Evolutionary conservation across 176 grass and related monocot genomes (phyloP), one percentile per base, ranked within the genome.

Genomic region (Avena insularis): DNA sequence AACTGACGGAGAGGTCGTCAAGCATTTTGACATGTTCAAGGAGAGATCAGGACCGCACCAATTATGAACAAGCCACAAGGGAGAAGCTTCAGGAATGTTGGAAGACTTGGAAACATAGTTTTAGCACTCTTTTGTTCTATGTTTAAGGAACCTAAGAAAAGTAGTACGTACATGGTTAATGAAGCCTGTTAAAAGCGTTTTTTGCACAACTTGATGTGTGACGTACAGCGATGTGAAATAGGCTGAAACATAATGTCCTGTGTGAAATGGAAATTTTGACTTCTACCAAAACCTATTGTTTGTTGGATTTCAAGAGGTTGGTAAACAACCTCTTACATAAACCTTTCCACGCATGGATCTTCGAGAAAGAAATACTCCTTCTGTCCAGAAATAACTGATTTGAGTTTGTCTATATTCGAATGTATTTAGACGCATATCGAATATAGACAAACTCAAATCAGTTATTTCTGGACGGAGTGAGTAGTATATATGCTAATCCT

Each of bases 21-120:
- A 67, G n/a, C 77, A 63, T 21, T 94, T 87, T 49, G 77, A 67
- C 65, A 83, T 87, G 11, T 82, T 82, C 31, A 77, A 58, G 31
- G 38, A 70, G 67, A 64, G 73, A 90, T 77, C 0, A 73, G 54
- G 12, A n/a, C 25, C 4, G 27, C 45, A 80, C 46, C 66, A 91
- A 40, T 40, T 40, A 40, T 40, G 38, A 40, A 78, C 76, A 86
- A 66, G 54, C 75, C 29, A 54, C 83, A 15, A 55, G 40, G 80
- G 81, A 87, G 86, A 63, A 13, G 12, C 38, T 50, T 13, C 9
- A 12, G 20, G 12, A 9, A 36, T 68, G 38, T 85, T 50, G 47
- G 0, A 57, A 46, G 8, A 38, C 35, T 20, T 13, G 12, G 35
- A 79, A 15, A 66, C 4, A 12, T 7, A 36, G 33, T 55, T 90